Base-by-base conservation (phyloP, 805 yeast genomes). In the Barnettozyma californica region DNA sequence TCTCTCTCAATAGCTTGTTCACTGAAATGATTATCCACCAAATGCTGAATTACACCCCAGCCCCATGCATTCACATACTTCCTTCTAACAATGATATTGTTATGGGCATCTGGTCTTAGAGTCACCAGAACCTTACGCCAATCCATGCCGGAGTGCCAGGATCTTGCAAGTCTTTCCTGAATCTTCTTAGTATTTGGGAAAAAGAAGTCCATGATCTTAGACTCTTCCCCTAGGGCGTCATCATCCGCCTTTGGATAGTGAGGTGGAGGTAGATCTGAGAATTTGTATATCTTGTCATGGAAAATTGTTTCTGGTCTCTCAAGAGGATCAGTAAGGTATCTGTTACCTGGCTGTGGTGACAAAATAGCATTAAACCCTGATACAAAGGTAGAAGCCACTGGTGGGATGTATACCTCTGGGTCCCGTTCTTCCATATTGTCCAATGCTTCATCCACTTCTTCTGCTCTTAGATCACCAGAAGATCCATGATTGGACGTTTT, bases 101-200 rank as follows among this genome's bases (percentile, higher is more conserved):
- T 92, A 62, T 92, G 99, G 0, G 99, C 97, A 64, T 92, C 99
- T 0, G 97, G 97, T 54, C 81, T 78, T 53, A 94, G 68, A 39
- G 81, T 81, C 1, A 91, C 96, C 25, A 94, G 68, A 3, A 94
- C 96, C 66, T 92, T 92, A 40, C 97, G 71, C 99, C 99, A 92
- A 14, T 79, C 66, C 84, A 89, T 78, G 10, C 78, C 81, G 49
- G 78, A 74, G 61, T 92, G 98, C 84, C 96, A 94, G 42, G 82
- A 80, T 37, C 96, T 70, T 0, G 99, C 99, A 45, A 94, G 84
- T 47, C 78, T 75, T 55, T 94, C 98, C 49, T 71, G 73, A 1
- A 64, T 60, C 36, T 48, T 51, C 20, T 51, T 56, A 38, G 53
- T 56, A 4, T 47, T 48, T 1, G 52, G 41, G 3, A 18, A 26